Evolutionary conservation across 1,284 basidiomycete species (phyloP), one percentile per base, ranked within the genome.

Genomic region (Peniophora sp.): DNA sequence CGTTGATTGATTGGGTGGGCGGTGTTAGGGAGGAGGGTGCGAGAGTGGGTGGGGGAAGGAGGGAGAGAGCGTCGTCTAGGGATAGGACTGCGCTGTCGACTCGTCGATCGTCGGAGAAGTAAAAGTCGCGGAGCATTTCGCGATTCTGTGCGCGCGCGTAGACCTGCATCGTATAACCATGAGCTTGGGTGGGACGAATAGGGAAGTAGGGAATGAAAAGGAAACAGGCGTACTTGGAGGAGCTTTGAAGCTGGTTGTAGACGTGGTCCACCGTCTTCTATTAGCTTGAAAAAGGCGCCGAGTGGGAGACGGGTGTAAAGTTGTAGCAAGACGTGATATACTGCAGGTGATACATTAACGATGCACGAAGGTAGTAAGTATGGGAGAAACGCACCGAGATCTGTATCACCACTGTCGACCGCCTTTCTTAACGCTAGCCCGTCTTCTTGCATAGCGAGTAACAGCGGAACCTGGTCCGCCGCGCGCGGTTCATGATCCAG

Each of bases 91-190:
- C 97, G 63, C 85, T 94, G 61, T 98, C 95, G 6, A 92, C 87
- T 44, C 96, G 77, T 54, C 96, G 78, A 67, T 99, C 97, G 63
- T 99, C 97, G 48, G 96, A 96, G 64, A 96, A 99, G 69, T 96
- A 99, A 66, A 97, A 98, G 65, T 99, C 94, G 16, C 91, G 78
- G 12, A 98, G 72, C 78, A 99, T 86, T 56, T 94, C 92, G 45
- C 86, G 73, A 63, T 98, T 92, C 61, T 92, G 89, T 62, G 94
- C 89, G 36, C 87, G 75, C 1, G 92, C 93, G 64, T 95, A 97
- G 0, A 93, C 89, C 27, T 32, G 27, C 27, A 32, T n/a, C 27
- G 27, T 32, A 5, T 12, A 5, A 32, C 12, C 27, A 32, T 32
- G 6, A 32, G 27, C n/a, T n/a, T n/a, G n/a, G n/a, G n/a, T n/a